phyloP scores from a whole-genome alignment of 768 basidiomycete genomes.

The Tricholoma matsutake region DNA sequence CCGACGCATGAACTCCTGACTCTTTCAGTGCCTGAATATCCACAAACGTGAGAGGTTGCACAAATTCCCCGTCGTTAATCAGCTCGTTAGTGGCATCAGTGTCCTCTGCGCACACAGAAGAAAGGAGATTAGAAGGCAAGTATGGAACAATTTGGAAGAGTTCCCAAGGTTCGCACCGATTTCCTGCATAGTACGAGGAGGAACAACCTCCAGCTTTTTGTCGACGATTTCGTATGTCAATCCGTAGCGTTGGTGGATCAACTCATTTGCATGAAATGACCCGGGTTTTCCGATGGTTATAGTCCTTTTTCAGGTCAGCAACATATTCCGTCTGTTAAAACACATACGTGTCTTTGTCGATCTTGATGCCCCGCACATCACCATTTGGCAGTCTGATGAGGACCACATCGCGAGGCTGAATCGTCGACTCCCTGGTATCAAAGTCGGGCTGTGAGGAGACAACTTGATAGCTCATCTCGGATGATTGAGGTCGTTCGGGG shows the following conservation, averaged over 20 bases:
- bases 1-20: constrained; percentile 76
- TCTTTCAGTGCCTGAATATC: constrained; percentile 86
- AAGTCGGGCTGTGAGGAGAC: constrained; percentile 5
- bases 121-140: constrained; percentile 1
- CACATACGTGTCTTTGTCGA: constrained; percentile 70
- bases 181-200: constrained; percentile 68
- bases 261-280: constrained; percentile 70
- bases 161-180: constrained; percentile 56
- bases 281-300: constrained; percentile 84
- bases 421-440: constrained; percentile 30
- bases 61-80: constrained; percentile 82
- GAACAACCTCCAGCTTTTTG: constrained; percentile 62
- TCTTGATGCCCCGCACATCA: constrained; percentile 69
- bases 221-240: constrained; percentile 82
- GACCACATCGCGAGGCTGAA: constrained; percentile 73
- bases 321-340: not conserved
- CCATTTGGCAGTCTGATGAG: constrained; percentile 78
- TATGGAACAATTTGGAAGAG: not conserved
- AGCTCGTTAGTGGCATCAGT: constrained; percentile 96
- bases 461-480: constrained; percentile 7
- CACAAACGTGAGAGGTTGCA: constrained; percentile 77
- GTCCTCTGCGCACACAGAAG: constrained; percentile 60
- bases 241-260: constrained; percentile 84
- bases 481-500: constrained; percentile 1
- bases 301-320: constrained; percentile 40